Evolutionary conservation across 2,329 filamentous ascomycete genomes (phyloP), one percentile per base, ranked within the genome.

Genomic region (Exutisphaerella laricina): DNA sequence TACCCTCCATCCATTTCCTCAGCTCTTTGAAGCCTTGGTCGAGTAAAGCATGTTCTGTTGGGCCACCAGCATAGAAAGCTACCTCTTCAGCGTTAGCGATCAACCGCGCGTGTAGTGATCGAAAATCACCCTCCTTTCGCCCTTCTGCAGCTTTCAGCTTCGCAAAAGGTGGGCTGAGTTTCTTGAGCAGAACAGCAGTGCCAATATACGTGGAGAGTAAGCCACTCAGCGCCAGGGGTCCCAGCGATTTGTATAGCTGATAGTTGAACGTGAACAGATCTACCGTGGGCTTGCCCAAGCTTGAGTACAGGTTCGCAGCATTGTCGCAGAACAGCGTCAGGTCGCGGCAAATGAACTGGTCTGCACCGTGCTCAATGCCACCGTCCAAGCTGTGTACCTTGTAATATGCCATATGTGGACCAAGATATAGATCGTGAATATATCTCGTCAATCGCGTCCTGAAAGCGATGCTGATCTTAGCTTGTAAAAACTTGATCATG

Each of bases 221-320:
- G 1, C 88, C 90, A 4, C 82, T 85, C 44, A 97, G 70, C 1
- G 92, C 92, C 13, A 97, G 67, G 1, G 90, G 89, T 0, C 92
- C 92, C 0, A 98, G 74, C 0, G 89, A 94, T 25, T 84, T 84
- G 65, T 94, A 95, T 0, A 98, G 78, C 65, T 98, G 92, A 64
- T 94, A 98, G 67, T 94, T 98, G 73, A 98, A 98, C 34, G 97
- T 92, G 54, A 89, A 86, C 2, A 98, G 74, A 63, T 98, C 92
- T n/a, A 98, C 87, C 53, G 96, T 81, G 0, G 92, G 92, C 65
- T 98, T 98, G n/a, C 92, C 92, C 3, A 98, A 74, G 0, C 89
- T 96, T 1, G 92, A 97, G 69, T 97, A 98, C 4, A 98, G 70
- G 16, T 88, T 87, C 12, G 92, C 89, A 1, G 92, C 90, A 3